phyloP scores from a whole-genome alignment of 345 rosid species.

The Citrus sinensis region DVS_A1.0 CM039163.1:2604001-2604500 shows the following conservation, averaged over 20 bases:
- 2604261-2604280: constrained; percentile 2
- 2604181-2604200: constrained; percentile 98
- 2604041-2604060: constrained; percentile 21
- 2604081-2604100: constrained; percentile 98
- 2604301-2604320: background rate
- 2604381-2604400: background rate
- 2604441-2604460: background rate
- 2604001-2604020: too few relatives aligned
- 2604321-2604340: background rate
- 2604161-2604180: constrained; percentile 80
- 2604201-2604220: constrained; percentile 96
- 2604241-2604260: background rate
- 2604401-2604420: background rate
- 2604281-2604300: background rate
- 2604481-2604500: background rate
- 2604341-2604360: background rate
- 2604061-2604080: constrained; percentile 91
- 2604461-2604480: background rate
- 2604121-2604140: constrained; percentile 89
- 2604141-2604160: constrained; percentile 97
- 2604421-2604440: background rate
- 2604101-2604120: constrained; percentile 95
- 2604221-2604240: constrained; percentile 2
- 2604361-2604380: background rate
- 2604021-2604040: background rate